Conservation (phyloP, 768 basidiomycete genomes). For the Arthromyces matolae region DNA sequence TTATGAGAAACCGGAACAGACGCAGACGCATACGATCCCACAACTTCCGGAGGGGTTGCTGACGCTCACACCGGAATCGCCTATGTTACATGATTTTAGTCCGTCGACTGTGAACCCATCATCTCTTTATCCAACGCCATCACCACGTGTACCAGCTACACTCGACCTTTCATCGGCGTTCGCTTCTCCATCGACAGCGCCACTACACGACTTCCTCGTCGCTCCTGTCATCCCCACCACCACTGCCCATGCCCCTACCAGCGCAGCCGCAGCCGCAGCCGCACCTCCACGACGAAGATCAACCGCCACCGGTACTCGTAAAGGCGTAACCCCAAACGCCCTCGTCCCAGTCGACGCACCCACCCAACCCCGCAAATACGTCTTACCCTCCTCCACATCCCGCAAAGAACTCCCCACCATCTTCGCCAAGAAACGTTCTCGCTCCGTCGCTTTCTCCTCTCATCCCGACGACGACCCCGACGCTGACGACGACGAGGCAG, state of each 20-base stretch:
- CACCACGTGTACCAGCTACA: constrained; percentile 25
- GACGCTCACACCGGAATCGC: constrained; percentile 50
- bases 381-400: constrained; percentile 64
- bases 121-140: constrained; percentile 32
- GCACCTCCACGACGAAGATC: constrained; percentile 32
- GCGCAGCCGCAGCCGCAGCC: constrained; percentile 18
- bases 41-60: constrained; percentile 29
- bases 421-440: constrained; percentile 62
- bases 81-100: constrained; percentile 30
- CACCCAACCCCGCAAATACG: constrained; percentile 66
- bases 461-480: too few relatives aligned
- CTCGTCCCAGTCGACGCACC: constrained; percentile 74
- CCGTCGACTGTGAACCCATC: constrained; percentile 33
- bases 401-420: constrained; percentile 68
- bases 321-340: constrained; percentile 56
- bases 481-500: constrained; percentile 50
- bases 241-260: background rate
- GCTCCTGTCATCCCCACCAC: constrained; percentile 10
- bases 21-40: background rate
- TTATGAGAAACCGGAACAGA: constrained; percentile 12
- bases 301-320: constrained; percentile 64
- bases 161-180: constrained; percentile 9
- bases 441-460: constrained; percentile 38
- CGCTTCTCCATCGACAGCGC: constrained; percentile 1
- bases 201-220: constrained; percentile 12